Conservation (phyloP, 1,284 basidiomycete genomes). For the Leccinum angustisporum region DNA sequence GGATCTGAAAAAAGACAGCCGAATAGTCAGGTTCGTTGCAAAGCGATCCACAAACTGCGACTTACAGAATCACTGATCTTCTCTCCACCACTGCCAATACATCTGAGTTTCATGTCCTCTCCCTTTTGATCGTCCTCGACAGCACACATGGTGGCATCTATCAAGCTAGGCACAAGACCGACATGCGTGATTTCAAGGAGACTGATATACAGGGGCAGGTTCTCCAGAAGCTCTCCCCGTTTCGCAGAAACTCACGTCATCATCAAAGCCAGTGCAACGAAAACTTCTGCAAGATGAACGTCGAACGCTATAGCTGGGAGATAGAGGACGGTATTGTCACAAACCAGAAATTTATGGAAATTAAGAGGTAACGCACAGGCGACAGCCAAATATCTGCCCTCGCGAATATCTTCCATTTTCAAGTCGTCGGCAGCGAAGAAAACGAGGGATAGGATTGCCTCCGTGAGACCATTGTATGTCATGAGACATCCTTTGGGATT, state of each 20-base stretch:
- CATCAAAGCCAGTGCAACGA: slow-evolving; percentile 45
- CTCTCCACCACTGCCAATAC: no score
- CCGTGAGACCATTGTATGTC: slow-evolving; percentile 44
- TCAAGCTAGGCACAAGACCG: slow-evolving; percentile 53
- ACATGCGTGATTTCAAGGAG: slow-evolving; percentile 50
- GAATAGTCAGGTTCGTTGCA: no score
- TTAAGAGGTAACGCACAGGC: slow-evolving; percentile 38
- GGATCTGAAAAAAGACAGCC: no score
- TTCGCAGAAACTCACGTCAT: slow-evolving; percentile 47
- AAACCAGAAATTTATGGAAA: not conserved
- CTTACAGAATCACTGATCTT: no score
- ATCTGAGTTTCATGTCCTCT: no score
- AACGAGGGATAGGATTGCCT: slow-evolving; percentile 45
- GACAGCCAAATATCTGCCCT: slow-evolving; percentile 44
- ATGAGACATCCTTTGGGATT: slow-evolving; percentile 58
- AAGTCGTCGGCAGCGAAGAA: slow-evolving; percentile 38
- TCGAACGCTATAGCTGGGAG: slow-evolving; percentile 48
- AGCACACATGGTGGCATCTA: slow-evolving; percentile 50
- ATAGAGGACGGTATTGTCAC: slow-evolving; percentile 1
- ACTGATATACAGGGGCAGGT: slow-evolving; percentile 45
- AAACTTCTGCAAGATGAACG: slow-evolving; percentile 49
- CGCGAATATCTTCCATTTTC: slow-evolving; percentile 36
- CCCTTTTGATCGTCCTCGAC: slow-evolving; percentile 25
- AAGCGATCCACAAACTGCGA: no score
- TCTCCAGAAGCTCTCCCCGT: slow-evolving; percentile 46